A percentile compares a stretch with the other conserved stretches of the same genome.
Evolutionary conservation across 306 rosid species (phyloP).

Genomic region (Elaeagnus macrophylla): DNA sequence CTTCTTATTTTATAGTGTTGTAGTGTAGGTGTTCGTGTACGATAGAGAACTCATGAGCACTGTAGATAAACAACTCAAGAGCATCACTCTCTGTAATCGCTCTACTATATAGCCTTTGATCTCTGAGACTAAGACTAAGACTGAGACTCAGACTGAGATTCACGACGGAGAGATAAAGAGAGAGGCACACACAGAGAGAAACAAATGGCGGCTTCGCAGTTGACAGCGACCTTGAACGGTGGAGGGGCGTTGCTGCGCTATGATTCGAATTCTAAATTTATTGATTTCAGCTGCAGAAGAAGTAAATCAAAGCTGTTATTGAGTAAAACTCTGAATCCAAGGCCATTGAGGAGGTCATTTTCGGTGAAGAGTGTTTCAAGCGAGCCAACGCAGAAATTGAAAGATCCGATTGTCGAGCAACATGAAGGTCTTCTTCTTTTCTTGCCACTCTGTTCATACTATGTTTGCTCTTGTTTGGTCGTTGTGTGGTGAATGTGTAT

Average conservation of each 20-base stretch:
- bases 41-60: too few species aligned
- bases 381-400: slow-evolving; percentile 35
- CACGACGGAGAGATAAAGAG: slow-evolving; percentile 15
- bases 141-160: too few species aligned
- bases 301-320: slow-evolving; percentile 36
- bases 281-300: slow-evolving; percentile 27
- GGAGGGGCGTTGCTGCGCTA: slow-evolving; percentile 27
- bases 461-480: not conserved
- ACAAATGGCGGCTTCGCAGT: slow-evolving; percentile 59
- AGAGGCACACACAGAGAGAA: slow-evolving; percentile 13
- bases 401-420: slow-evolving; percentile 39
- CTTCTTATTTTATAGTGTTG: too few species aligned
- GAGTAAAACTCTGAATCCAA: slow-evolving; percentile 23
- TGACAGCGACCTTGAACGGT: slow-evolving; percentile 30
- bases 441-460: not conserved
- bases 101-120: not conserved
- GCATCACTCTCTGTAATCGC: not conserved
- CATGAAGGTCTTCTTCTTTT: slow-evolving; percentile 31
- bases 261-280: slow-evolving; percentile 30
- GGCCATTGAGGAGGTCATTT: slow-evolving; percentile 25
- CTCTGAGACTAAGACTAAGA: too few species aligned
- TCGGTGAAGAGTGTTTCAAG: slow-evolving; percentile 40
- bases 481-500: not conserved
- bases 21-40: not conserved
- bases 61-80: too few species aligned